Base-by-base conservation (phyloP, 768 basidiomycete species). In the Hebeloma cylindrosporum region DNA sequence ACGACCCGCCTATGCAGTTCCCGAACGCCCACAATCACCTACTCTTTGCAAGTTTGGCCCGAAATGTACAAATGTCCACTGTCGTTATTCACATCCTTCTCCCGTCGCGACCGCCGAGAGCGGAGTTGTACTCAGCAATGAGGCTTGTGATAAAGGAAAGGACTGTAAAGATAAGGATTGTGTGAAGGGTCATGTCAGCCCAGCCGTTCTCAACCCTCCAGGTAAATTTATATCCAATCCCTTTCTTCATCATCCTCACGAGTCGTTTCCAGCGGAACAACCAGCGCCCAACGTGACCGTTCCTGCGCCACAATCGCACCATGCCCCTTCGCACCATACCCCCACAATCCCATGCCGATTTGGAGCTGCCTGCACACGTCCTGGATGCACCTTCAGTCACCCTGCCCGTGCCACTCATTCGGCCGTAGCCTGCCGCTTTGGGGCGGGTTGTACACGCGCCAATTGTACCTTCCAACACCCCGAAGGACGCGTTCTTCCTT, bases 51-150 rank as follows among this genome's bases (percentile, higher is more conserved):
- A 96, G 68, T 98, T 88, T 53, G 83, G 79, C 8, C 74, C 85
- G 17, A 95, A 93, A 54, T 99, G 96, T 67, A 87, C 85, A 37
- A 95, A 97, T 63, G 74, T 87, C 0, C 74, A 84, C 34, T 99
- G 96, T 64, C 77, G 87, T 13, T 98, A 82, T 64, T 91, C 92
- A 7, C 96, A 99, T 64, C 94, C 96, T 4, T 93, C 89, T 7
- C 96, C 96, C n/a, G 91, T 93, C 3, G 94, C 96, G 5, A 96
- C 95, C 13, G 76, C 87, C 23, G 93, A 95, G 68, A 93, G 88
- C 57, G 96, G 94, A 7, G 78, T 99, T 51, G 96, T 98, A 1
- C 73, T 99, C 44, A 95, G 89, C 56, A 93, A 89, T 45, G 95
- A 98, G 45, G 74, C 91, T 14, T 99, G 96, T 64, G 89, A 93